A percentile compares a stretch with the other conserved stretches of the same genome.
Evolutionary conservation across 2,329 filamentous ascomycete species (phyloP).

Genomic region (Colletotrichum graminicola): DNA sequence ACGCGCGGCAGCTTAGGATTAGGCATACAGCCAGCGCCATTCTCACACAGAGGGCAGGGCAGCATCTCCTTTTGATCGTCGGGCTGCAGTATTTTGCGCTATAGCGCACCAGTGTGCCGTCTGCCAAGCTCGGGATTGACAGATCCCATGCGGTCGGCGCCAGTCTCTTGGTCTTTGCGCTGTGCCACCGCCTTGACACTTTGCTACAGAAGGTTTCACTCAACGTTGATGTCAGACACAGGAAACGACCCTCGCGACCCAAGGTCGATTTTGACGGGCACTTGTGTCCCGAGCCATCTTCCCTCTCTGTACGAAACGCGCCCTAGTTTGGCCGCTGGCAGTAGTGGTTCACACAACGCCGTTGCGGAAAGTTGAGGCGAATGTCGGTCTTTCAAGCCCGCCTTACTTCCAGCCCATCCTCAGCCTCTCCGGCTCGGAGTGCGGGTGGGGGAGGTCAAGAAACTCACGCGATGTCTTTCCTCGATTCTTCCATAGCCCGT

Average conservation of each 20-base stretch:
- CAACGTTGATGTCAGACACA: constrained; percentile 6
- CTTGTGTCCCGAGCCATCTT: constrained; percentile 4
- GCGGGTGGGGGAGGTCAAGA: neutral
- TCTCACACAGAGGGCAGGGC: neutral
- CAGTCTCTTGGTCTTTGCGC: constrained; percentile 11
- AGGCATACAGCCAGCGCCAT: neutral
- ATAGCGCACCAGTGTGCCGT: constrained; percentile 2
- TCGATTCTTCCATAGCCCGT: neutral
- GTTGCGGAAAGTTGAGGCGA: constrained; percentile 24
- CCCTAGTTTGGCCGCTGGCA: neutral
- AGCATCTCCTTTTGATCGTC: neutral
- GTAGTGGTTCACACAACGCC: constrained; percentile 1
- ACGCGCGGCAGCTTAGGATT: neutral
- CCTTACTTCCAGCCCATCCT: neutral
- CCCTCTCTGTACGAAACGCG: constrained; percentile 18
- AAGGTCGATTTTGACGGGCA: constrained; percentile 2
- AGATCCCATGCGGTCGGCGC: constrained; percentile 34
- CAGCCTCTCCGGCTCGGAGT: constrained; percentile 23
- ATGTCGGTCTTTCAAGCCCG: neutral
- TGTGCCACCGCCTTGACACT: constrained; percentile 41
- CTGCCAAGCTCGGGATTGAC: constrained; percentile 27
- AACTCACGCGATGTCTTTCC: neutral
- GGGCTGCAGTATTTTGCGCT: constrained; percentile 14
- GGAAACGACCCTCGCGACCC: constrained; percentile 24
- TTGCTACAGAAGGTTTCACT: constrained; percentile 25